Evolutionary conservation across 2,329 filamentous ascomycete genomes (phyloP).

Genomic region (Ascochyta clinopodiicola): DNA sequence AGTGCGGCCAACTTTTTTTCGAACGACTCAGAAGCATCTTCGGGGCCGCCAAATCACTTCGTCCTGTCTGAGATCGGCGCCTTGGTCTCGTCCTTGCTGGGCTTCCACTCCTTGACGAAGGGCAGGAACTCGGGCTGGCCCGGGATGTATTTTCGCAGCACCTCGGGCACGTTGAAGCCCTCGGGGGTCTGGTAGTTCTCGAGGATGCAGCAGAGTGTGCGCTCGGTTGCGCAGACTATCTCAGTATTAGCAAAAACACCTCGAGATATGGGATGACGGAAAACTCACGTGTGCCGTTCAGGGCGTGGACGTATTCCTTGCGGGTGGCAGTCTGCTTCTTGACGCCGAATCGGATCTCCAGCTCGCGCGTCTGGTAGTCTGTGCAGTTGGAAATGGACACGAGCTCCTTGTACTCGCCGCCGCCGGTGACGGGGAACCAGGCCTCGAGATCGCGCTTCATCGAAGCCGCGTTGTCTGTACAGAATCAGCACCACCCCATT

Average conservation of each 20-base stretch:
- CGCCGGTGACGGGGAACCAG: slow-evolving; percentile 62
- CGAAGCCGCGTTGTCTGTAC: slow-evolving; percentile 51
- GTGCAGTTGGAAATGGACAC: slow-evolving; percentile 98
- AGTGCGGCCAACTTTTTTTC: too few relatives aligned
- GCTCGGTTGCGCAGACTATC: slow-evolving; percentile 80
- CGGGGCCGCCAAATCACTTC: slow-evolving; percentile 12
- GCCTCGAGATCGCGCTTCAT: slow-evolving; percentile 98
- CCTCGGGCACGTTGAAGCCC: slow-evolving; percentile 54
- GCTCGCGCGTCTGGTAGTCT: slow-evolving; percentile 92
- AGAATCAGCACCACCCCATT: background rate
- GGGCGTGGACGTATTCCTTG: slow-evolving; percentile 93
- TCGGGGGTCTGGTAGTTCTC: slow-evolving; percentile 97
- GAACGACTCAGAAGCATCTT: background rate
- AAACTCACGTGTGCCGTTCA: slow-evolving; percentile 72
- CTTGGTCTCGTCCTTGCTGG: slow-evolving; percentile 38
- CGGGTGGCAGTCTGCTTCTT: slow-evolving; percentile 77
- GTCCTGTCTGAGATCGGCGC: slow-evolving; percentile 30
- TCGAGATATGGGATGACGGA: background rate
- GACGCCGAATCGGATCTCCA: slow-evolving; percentile 89
- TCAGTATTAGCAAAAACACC: slow-evolving; percentile 6
- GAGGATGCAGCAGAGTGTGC: slow-evolving; percentile 90
- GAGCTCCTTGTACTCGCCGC: slow-evolving; percentile 97
- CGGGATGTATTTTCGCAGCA: slow-evolving; percentile 71
- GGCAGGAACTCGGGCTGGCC: slow-evolving; percentile 88
- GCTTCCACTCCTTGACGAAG: slow-evolving; percentile 74